Base-by-base conservation (phyloP, 768 basidiomycete genomes). In the Nidularia sp. region DNA sequence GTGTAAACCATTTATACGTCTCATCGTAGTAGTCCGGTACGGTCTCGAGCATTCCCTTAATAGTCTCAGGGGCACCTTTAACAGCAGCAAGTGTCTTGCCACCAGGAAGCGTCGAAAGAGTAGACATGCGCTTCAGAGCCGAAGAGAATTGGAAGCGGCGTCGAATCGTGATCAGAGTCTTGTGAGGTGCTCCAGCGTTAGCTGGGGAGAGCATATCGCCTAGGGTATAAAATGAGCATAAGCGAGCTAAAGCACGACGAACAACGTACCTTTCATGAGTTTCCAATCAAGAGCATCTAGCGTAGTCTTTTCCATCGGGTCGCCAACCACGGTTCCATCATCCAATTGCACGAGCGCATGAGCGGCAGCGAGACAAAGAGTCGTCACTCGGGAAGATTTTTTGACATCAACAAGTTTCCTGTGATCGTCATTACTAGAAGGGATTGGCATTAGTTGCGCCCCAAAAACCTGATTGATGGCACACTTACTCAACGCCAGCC, bases 301-400 rank as follows among this genome's bases (percentile, higher is more conserved):
- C 0, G 97, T 96, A 0, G 91, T 95, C 72, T 95, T 94, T 70
- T 99, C 97, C 97, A 99, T 99, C 0, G 97, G 97, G 65, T 99
- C 97, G 3, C 97, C 97, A 42, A 98, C 95, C 35, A 95, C 73
- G 1, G 86, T 87, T 6, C 93, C 96, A 60, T 98, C 96, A 59
- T 99, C 96, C 25, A 99, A 78, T 45, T 89, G 79, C 36, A 98
- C 97, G 8, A 99, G 75, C 0, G 97, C 96, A 62, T 99, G 97
- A 1, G 97, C 95, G 6, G 94, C 85, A 18, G 96, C 96, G 22
- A 99, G 84, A 56, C 92, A 90, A 0, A 88, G 72, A 3, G 85
- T 91, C 0, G 97, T 98, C 57, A 92, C 86, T 47, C 81, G 76
- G 1, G 80, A 73, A 4, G 87, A 81, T 51, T 89, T 81, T 59